A percentile compares a stretch with the other conserved stretches of the same genome.
phyloP scores from a whole-genome alignment of 2,329 filamentous ascomycete species.

The Tothia fuscella region DNA sequence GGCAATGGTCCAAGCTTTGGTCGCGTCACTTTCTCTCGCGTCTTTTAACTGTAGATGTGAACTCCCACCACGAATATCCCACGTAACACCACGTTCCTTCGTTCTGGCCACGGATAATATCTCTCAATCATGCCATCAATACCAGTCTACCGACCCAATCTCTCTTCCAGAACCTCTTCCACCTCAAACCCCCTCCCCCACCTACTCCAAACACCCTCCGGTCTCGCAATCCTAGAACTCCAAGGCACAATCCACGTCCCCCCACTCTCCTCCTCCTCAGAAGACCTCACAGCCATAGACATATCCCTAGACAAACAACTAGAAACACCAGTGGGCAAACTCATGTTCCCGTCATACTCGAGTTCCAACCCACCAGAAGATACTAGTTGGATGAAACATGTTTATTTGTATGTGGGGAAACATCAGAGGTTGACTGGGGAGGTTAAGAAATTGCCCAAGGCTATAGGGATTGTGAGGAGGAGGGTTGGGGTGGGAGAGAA shows the following conservation, averaged over 20 bases:
- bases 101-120: no score
- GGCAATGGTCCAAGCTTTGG: no score
- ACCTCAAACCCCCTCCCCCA: conserved; percentile 53
- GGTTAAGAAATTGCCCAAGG: conserved; percentile 70
- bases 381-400: conserved; percentile 77
- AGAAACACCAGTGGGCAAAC: conserved; percentile 50
- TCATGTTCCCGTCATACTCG: conserved; percentile 68
- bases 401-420: conserved; percentile 77
- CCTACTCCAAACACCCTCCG: conserved; percentile 79
- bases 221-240: conserved; percentile 80
- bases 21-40: no score
- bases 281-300: conserved; percentile 7
- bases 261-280: conserved; percentile 16
- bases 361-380: conserved; percentile 37
- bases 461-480: conserved; percentile 65
- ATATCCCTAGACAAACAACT: conserved; percentile 6
- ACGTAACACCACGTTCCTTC: no score
- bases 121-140: conserved; percentile 8
- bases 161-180: background rate
- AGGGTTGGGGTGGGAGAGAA: conserved; percentile 21
- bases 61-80: no score
- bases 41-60: no score
- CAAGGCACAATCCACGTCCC: conserved; percentile 83
- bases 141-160: background rate
- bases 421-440: conserved; percentile 85